Evolutionary conservation across 495 filamentous ascomycete species (phyloP).

Genomic region (Corynascus novoguineensis): DNA sequence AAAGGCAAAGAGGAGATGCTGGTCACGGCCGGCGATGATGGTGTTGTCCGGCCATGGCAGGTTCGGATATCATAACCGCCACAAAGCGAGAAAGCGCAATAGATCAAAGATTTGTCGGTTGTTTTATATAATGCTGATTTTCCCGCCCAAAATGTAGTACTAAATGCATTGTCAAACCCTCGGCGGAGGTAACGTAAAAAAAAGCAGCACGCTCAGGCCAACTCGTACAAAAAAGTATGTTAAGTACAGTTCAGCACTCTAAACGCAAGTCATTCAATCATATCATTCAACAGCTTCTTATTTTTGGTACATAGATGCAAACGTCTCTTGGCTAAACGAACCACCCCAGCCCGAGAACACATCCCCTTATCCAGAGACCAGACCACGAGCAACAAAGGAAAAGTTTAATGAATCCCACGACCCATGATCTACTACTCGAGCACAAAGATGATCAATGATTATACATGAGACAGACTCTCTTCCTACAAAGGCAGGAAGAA

Average conservation of each 20-base stretch:
- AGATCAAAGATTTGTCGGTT: too few relatives aligned
- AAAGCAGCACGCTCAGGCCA: too few relatives aligned
- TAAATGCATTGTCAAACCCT: too few relatives aligned
- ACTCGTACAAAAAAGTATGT: too few relatives aligned
- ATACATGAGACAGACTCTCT: constrained; percentile 1
- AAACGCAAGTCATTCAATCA: not conserved
- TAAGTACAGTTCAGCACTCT: not conserved
- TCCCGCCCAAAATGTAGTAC: too few relatives aligned
- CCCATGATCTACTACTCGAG: constrained; percentile 8
- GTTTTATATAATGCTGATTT: too few relatives aligned
- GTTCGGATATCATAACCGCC: constrained; percentile 20
- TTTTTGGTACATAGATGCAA: constrained; percentile 1
- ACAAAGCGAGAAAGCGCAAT: not conserved
- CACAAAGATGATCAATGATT: not conserved
- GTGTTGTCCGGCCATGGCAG: constrained; percentile 66
- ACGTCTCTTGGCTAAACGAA: not conserved
- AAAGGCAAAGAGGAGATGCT: constrained; percentile 63
- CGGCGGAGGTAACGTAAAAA: too few relatives aligned
- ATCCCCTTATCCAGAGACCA: not conserved
- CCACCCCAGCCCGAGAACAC: not conserved
- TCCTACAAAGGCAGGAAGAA: not conserved
- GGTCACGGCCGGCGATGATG: constrained; percentile 77
- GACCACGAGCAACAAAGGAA: not conserved
- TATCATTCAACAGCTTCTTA: not conserved
- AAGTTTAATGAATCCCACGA: not conserved